Evolutionary conservation across 441 rosid species (phyloP), one percentile per base, ranked within the genome.

Genomic region (Metrosideros polymorpha): DNA sequence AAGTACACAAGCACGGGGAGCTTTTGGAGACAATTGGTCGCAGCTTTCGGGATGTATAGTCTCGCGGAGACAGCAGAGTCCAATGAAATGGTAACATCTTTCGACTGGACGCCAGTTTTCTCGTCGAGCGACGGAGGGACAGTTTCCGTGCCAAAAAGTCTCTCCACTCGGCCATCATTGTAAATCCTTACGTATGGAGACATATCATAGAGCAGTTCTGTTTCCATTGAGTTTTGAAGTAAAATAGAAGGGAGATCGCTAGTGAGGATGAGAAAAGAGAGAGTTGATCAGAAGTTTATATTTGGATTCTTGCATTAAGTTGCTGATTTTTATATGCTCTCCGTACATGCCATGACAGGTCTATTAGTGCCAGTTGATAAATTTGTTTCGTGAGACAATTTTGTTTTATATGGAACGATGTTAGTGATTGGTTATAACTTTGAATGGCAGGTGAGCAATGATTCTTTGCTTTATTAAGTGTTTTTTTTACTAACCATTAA

Each of bases 91-190:
- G 56, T 35, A 3, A 87, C 50, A 22, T 87, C 86, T 71, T 87
- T 87, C 18, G 88, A 87, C 7, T 42, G 27, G 55, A 87, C 86
- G 7, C 75, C 9, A 50, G 83, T 75, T 24, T 54, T 77, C 54
- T 83, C 84, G 9, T 84, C 84, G 6, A 84, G 55, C 29, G 88
- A 83, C 3, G 86, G 63, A 50, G 87, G 86, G 51, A 87, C 57
- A 13, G 75, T 53, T 59, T 35, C 83, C n/a, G 86, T 87, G 22
- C 83, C 83, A 7, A 75, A 2, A 27, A 87, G 82, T 47, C 85
- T 53, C 83, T 87, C 86, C 17, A 87, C 85, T 22, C 84, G 86
- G 66, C 88, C 88, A 35, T 86, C 87, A 57, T 82, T 86, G 59
- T 86, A 82, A 19, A 86, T 50, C 19, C n/a, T 52, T 49, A 0